Conservation (phyloP, 2,329 filamentous ascomycete species). For the Apiospora marii region DNA sequence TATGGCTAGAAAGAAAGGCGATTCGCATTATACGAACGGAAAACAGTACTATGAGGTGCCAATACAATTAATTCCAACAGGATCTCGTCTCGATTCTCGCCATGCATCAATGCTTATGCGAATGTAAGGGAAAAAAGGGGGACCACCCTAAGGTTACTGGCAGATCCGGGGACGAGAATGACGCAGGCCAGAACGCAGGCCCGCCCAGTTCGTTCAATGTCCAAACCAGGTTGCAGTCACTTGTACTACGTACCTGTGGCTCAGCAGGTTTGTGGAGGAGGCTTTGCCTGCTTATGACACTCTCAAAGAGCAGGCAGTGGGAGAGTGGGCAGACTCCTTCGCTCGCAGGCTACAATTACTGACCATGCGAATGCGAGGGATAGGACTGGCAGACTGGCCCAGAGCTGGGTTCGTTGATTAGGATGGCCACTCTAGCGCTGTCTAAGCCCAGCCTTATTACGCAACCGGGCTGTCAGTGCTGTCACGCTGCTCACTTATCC, state of each 20-base stretch:
- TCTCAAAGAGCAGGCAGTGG: too few species aligned
- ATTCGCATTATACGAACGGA: neutral
- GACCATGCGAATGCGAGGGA: neutral
- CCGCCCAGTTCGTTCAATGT: neutral
- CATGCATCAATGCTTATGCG: neutral
- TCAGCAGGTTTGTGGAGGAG: slow-evolving; percentile 13
- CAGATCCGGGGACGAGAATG: slow-evolving; percentile 8
- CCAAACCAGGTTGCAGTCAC: neutral
- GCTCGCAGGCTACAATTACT: too few species aligned
- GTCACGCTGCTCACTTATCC: slow-evolving; percentile 1
- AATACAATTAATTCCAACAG: neutral
- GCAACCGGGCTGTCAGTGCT: neutral
- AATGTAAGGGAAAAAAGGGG: neutral
- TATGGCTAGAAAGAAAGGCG: neutral
- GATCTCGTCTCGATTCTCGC: neutral
- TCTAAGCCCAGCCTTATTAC: slow-evolving; percentile 20
- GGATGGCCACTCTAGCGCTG: neutral
- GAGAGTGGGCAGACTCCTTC: too few species aligned
- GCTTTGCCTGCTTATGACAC: neutral
- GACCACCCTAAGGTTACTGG: neutral
- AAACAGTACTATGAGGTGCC: neutral
- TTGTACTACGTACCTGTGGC: slow-evolving; percentile 5
- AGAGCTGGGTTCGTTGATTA: neutral
- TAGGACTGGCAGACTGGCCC: neutral
- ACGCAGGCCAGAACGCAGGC: slow-evolving; percentile 11